Evolutionary conservation across 805 yeast species (phyloP).

Genomic region (Zygosaccharomyces gambellarensis): DNA sequence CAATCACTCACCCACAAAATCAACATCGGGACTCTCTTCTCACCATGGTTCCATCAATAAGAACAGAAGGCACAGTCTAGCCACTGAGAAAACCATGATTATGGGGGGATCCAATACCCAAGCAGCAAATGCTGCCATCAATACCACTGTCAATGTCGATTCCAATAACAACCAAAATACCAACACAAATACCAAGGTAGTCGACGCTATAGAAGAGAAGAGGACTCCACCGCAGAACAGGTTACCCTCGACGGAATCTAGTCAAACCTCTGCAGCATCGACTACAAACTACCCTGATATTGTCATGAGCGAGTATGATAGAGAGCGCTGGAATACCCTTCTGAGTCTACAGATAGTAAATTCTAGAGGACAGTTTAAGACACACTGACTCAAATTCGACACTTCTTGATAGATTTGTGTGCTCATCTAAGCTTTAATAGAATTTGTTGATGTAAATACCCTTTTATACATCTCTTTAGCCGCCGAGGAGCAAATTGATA

Average conservation of each 20-base stretch:
- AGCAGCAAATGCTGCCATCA: constrained; percentile 7
- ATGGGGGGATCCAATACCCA: not conserved
- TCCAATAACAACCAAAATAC: constrained; percentile 5
- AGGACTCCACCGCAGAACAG: constrained; percentile 4
- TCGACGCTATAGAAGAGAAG: not conserved
- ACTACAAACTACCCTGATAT: constrained; percentile 24
- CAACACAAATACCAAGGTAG: not conserved
- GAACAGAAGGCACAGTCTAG: constrained; percentile 19
- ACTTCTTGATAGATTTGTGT: too few relatives aligned
- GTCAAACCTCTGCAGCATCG: constrained; percentile 13
- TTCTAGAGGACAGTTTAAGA: constrained; percentile 3
- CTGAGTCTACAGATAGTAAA: constrained; percentile 7
- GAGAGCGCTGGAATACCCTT: constrained; percentile 34
- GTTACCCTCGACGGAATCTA: constrained; percentile 7
- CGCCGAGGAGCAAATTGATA: not conserved
- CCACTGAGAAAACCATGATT: constrained; percentile 1
- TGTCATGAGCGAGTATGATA: constrained; percentile 34
- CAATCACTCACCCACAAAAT: constrained; percentile 33
- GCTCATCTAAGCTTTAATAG: too few relatives aligned
- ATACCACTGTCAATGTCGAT: not conserved
- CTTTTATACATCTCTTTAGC: not conserved
- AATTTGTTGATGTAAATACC: not conserved
- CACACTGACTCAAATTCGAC: constrained; percentile 2
- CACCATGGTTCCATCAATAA: constrained; percentile 7
- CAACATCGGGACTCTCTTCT: constrained; percentile 18